These are phyloP conservation scores for Lasiodiplodia hormozganensis DNA, from an alignment of 2,329 filamentous ascomycete genomes.

Conservation along the genomic window DNA sequence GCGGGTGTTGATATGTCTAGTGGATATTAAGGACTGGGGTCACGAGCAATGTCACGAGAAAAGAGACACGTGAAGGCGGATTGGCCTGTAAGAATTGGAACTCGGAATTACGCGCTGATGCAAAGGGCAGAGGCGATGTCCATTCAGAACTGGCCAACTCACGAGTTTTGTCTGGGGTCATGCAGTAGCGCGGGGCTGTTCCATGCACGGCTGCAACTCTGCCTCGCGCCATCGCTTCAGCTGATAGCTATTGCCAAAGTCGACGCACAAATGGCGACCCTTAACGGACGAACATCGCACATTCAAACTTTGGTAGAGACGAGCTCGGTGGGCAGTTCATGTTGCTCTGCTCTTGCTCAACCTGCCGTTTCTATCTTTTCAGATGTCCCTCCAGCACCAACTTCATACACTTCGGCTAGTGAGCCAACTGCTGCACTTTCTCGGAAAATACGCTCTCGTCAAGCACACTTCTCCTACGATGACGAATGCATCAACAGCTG, in stretches of 20 bases:
- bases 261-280: neutral
- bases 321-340: no score
- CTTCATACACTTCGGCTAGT: neutral
- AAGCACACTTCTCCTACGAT: neutral
- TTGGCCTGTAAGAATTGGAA: no score
- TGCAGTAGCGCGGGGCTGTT: neutral
- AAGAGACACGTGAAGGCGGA: no score
- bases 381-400: no score
- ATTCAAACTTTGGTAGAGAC: neutral
- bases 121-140: neutral
- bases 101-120: neutral
- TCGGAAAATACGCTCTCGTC: neutral
- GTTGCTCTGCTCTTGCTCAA: neutral
- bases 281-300: neutral
- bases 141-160: neutral
- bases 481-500: neutral
- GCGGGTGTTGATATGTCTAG: neutral
- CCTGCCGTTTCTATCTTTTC: neutral
- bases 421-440: neutral
- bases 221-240: neutral
- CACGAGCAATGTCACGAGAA: no score
- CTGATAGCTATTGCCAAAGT: neutral
- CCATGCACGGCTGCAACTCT: neutral
- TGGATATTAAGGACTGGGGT: neutral
- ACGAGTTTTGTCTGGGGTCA: neutral